Evolutionary conservation across 345 rosid genomes (phyloP).

Genomic region (Crucihimalaya himalaica): DNA sequence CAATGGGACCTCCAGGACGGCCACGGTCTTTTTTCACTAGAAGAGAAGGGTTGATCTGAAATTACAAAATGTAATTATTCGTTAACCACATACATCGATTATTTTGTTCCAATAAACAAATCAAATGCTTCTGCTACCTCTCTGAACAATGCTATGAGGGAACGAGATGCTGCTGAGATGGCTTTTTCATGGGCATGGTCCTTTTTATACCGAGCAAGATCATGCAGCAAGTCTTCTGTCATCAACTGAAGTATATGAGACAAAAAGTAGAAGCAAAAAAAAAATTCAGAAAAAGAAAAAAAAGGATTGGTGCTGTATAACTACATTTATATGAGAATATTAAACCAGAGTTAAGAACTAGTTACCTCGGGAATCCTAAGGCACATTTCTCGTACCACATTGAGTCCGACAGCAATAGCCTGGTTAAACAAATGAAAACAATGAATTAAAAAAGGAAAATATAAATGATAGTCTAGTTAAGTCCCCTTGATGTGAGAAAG

Average conservation of each 20-base stretch:
- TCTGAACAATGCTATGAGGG: constrained; percentile 86
- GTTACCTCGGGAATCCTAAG: constrained; percentile 84
- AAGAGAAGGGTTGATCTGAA: constrained; percentile 80
- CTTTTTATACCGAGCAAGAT: constrained; percentile 80
- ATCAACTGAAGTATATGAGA: constrained; percentile 61
- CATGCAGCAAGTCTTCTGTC: constrained; percentile 95
- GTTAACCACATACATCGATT: constrained; percentile 17
- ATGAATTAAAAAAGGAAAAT: not conserved
- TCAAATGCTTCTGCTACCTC: constrained; percentile 55
- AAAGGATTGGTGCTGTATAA: not conserved
- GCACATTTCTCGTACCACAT: constrained; percentile 88
- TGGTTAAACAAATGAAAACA: constrained; percentile 34
- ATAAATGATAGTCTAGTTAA: constrained; percentile 5
- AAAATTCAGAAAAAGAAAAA: not conserved
- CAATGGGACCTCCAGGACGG: constrained; percentile 72
- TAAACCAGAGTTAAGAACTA: constrained; percentile 13
- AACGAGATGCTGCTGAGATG: constrained; percentile 79
- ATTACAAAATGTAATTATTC: constrained; percentile 8
- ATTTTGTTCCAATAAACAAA: constrained; percentile 15
- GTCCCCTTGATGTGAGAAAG: constrained; percentile 4
- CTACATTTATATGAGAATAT: not conserved
- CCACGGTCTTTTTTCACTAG: constrained; percentile 94
- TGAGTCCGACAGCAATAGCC: constrained; percentile 91
- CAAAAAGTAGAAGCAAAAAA: constrained; percentile 12
- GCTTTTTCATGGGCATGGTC: constrained; percentile 71